These are phyloP conservation scores for Fusarium sp. DNA, from an alignment of 2,329 filamentous ascomycete species.

Conservation along the genomic window DNA sequence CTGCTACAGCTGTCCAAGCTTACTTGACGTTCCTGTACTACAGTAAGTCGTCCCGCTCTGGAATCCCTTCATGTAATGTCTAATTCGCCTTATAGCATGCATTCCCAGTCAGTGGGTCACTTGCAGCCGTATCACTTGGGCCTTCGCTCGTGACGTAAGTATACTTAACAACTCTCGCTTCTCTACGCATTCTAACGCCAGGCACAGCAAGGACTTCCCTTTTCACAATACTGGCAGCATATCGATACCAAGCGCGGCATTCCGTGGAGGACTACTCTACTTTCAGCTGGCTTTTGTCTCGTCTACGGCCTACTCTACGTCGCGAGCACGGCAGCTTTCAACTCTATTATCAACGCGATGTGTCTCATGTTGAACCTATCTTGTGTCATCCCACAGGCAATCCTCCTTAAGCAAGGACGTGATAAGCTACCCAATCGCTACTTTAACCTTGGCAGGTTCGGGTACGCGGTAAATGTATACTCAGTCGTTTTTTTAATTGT, in stretches of 20 bases:
- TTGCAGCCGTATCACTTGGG: neutral
- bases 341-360: neutral
- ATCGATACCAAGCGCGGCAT: neutral
- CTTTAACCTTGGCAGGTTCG: too few relatives aligned
- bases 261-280: neutral
- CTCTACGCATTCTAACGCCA: too few relatives aligned
- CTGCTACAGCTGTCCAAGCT: neutral
- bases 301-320: neutral
- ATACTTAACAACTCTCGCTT: too few relatives aligned
- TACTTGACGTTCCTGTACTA: neutral
- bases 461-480: too few relatives aligned
- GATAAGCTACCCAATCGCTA: neutral
- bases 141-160: neutral
- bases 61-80: neutral
- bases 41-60: neutral
- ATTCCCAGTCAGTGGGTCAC: neutral
- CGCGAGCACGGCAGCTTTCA: neutral
- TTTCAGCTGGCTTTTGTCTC: neutral
- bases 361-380: neutral
- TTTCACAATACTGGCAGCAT: neutral
- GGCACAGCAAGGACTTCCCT: neutral
- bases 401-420: neutral
- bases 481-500: too few relatives aligned
- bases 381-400: neutral
- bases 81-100: neutral